Evolutionary conservation across 495 filamentous ascomycete genomes (phyloP).

Genomic region (Neurospora tetrasperma): DNA sequence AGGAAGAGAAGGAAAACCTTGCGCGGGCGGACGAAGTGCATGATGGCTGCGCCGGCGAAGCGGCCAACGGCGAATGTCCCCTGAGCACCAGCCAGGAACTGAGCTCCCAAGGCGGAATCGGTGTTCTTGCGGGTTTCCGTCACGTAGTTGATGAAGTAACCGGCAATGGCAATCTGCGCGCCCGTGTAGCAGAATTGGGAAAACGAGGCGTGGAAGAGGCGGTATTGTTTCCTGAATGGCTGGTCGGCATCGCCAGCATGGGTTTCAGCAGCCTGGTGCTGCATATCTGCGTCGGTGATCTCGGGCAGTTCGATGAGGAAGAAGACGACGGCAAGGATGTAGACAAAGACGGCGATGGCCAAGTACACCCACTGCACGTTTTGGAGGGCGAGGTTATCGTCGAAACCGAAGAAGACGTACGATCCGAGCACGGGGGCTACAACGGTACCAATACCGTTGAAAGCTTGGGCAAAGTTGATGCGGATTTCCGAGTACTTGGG

Average conservation of each 20-base stretch:
- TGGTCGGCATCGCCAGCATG: conserved; percentile 33
- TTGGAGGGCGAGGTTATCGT: conserved; percentile 37
- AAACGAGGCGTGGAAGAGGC: conserved; percentile 53
- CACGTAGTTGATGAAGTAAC: conserved; percentile 37
- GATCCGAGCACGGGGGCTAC: conserved; percentile 58
- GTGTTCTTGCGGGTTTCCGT: conserved; percentile 12
- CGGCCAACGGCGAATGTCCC: conserved; percentile 56
- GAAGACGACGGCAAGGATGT: conserved; percentile 53
- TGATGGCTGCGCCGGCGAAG: conserved; percentile 45
- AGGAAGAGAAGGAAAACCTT: conserved; percentile 42
- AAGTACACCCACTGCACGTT: conserved; percentile 70
- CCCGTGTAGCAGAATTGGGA: conserved; percentile 67
- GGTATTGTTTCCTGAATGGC: conserved; percentile 52
- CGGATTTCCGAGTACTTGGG: conserved; percentile 59
- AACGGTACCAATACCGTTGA: conserved; percentile 54
- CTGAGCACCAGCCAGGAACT: conserved; percentile 56
- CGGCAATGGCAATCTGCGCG: conserved; percentile 53
- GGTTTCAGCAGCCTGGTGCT: conserved; percentile 33
- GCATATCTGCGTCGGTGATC: conserved; percentile 68
- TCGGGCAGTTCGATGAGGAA: conserved; percentile 56
- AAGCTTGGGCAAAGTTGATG: conserved; percentile 55
- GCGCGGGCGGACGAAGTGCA: conserved; percentile 41
- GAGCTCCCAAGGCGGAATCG: conserved; percentile 23
- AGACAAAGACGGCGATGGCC: conserved; percentile 60
- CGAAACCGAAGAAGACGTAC: conserved; percentile 56